phyloP scores from a whole-genome alignment of 148 eudicot genomes.

The Selenicereus undatus region DNA sequence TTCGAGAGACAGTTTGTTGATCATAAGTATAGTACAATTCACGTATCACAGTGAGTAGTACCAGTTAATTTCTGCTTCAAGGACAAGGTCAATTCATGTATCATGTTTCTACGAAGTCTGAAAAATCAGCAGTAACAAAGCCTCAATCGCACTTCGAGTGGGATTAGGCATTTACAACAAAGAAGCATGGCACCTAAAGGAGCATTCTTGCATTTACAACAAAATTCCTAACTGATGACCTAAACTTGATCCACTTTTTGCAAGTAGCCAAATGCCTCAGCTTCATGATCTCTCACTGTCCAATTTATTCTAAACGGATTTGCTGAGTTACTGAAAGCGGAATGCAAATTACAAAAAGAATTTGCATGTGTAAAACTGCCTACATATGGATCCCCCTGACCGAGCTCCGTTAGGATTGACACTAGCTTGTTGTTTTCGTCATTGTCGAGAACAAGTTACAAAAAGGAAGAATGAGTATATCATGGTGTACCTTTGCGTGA shows the following conservation, averaged over 20 bases:
- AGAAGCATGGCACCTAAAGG: background rate
- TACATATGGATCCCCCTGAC: background rate
- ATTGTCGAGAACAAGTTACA: constrained; percentile 1
- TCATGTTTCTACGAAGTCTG: background rate
- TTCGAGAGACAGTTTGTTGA: too few species aligned
- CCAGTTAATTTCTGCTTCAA: too few species aligned
- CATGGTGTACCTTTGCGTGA: constrained; percentile 30
- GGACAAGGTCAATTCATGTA: background rate
- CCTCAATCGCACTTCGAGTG: constrained; percentile 11
- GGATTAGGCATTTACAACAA: constrained; percentile 15
- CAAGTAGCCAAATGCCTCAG: background rate
- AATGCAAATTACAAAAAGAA: constrained; percentile 2
- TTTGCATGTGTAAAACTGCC: background rate
- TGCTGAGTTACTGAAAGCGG: background rate
- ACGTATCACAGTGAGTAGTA: too few species aligned
- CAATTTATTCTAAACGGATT: constrained; percentile 20
- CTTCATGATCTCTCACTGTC: constrained; percentile 2
- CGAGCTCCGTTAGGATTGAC: background rate
- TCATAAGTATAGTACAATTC: too few species aligned
- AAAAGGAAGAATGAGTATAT: constrained; percentile 5
- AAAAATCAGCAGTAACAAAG: too few species aligned
- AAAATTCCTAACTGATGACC: constrained; percentile 11
- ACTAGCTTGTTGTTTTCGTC: background rate
- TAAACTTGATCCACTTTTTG: background rate
- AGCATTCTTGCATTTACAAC: constrained; percentile 13